Evolutionary conservation across 768 basidiomycete genomes (phyloP), one percentile per base, ranked within the genome.

Genomic region (Russula ochroleuca): DNA sequence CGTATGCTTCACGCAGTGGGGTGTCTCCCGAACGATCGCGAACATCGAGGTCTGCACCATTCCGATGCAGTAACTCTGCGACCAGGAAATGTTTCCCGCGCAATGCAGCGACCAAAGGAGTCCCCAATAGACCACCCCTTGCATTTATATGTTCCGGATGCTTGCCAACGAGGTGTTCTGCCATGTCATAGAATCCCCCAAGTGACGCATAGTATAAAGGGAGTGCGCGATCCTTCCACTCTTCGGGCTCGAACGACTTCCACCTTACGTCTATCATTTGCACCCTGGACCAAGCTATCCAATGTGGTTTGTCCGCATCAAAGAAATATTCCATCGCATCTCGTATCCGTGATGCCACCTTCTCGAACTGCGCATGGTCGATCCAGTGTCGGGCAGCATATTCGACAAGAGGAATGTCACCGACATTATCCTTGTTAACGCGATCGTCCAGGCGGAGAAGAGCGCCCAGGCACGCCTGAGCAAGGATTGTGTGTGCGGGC

Each of bases 151-250:
- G 19, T 28, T n/a, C 37, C 13, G 47, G 38, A 15, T 52, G 7
- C 11, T 19, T 41, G 6, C 3, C 10, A 19, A 33, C 19, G 28
- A 62, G n/a, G 28, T 49, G 47, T 33, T 28, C 5, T 3, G 6
- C 14, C 3, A 56, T 5, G 25, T 17, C 38, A 13, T 25, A 33
- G 37, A 56, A 50, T 11, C 61, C 61, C 21, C 53, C 56, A 19
- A 56, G 19, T 4, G 61, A 37, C 0, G 61, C 47, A n/a, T 56
- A 62, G 48, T 56, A 56, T 7, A 62, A 40, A 2, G 58, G 58
- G 1, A 3, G 14, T 11, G 5, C 41, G 11, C n/a, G n/a, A n/a
- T n/a, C n/a, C n/a, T n/a, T n/a, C n/a, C n/a, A n/a, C n/a, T 2
- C 3, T 19, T 5, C 31, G 13, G 10, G 25, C 1, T 5, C 1